A percentile compares a stretch with the other conserved stretches of the same genome.
phyloP scores from a whole-genome alignment of 148 eudicot species.

The Cornus controversa region DNA sequence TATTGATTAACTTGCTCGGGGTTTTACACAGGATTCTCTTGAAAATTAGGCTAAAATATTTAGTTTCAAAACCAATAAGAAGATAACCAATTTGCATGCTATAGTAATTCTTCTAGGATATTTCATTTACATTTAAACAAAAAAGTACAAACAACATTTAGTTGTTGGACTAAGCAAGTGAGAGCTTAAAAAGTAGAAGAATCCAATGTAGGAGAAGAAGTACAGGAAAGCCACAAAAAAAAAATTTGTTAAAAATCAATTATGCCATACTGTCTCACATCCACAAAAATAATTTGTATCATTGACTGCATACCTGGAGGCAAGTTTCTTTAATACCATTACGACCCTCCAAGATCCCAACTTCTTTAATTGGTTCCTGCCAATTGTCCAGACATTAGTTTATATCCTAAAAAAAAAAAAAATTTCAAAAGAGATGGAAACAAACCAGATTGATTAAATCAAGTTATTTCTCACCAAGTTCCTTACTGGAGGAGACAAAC shows the following conservation, averaged over 20 bases:
- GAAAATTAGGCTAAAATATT: background rate
- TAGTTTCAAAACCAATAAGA: background rate
- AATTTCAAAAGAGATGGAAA: background rate
- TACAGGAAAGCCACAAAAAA: background rate
- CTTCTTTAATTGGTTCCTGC: constrained; percentile 98
- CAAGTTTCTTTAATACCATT: constrained; percentile 98
- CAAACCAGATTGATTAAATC: background rate
- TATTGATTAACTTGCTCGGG: no score
- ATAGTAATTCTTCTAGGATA: no score
- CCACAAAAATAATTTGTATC: background rate
- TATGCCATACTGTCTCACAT: background rate
- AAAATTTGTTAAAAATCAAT: background rate
- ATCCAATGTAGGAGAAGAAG: background rate
- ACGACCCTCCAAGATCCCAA: constrained; percentile 98
- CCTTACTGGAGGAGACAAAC: constrained; percentile 98
- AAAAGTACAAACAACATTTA: no score
- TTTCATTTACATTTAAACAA: no score
- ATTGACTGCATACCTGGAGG: constrained; percentile 64
- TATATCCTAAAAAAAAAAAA: background rate
- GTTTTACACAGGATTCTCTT: background rate
- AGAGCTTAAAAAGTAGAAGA: background rate
- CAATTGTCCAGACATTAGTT: constrained; percentile 16
- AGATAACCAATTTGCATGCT: no score
- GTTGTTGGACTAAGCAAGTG: background rate
- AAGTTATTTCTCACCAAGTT: constrained; percentile 66